A percentile compares a stretch with the other conserved stretches of the same genome.
These are phyloP conservation scores for Psilocybe cyanescens DNA, from an alignment of 768 basidiomycete species.

Conservation along the genomic window DNA sequence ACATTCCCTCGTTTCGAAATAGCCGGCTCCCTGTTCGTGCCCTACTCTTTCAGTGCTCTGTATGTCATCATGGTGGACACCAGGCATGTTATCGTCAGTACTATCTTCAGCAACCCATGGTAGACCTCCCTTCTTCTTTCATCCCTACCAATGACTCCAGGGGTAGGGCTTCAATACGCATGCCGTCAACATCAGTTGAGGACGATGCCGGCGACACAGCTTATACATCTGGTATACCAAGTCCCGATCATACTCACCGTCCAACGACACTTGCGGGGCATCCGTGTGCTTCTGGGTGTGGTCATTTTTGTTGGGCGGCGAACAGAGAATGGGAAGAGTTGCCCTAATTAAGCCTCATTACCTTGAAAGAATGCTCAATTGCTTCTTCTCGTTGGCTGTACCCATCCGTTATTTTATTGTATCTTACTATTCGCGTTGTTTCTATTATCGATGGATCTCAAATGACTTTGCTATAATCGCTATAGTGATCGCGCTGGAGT, in stretches of 20 bases:
- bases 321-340: constrained; percentile 24
- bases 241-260: constrained; percentile 4
- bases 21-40: constrained; percentile 80
- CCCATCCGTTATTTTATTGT: too few relatives aligned
- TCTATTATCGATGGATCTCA: too few relatives aligned
- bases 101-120: constrained; percentile 62
- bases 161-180: constrained; percentile 19
- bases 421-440: too few relatives aligned
- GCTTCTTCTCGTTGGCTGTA: too few relatives aligned
- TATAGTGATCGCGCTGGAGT: too few relatives aligned
- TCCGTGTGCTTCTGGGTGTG: constrained; percentile 80
- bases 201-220: constrained; percentile 28
- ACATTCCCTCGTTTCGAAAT: not conserved
- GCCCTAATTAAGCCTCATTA: not conserved
- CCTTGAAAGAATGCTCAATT: too few relatives aligned
- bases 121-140: constrained; percentile 41
- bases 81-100: constrained; percentile 75
- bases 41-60: constrained; percentile 72
- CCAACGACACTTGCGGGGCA: constrained; percentile 49
- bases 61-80: constrained; percentile 84
- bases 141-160: constrained; percentile 15
- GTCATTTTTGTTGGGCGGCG: constrained; percentile 78
- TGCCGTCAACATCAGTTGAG: constrained; percentile 17
- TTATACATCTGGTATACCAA: constrained; percentile 24
- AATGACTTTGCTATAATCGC: too few relatives aligned